These are phyloP conservation scores for Prunus salicina DNA, from an alignment of 306 rosid genomes.

Conservation along the genomic window DNA sequence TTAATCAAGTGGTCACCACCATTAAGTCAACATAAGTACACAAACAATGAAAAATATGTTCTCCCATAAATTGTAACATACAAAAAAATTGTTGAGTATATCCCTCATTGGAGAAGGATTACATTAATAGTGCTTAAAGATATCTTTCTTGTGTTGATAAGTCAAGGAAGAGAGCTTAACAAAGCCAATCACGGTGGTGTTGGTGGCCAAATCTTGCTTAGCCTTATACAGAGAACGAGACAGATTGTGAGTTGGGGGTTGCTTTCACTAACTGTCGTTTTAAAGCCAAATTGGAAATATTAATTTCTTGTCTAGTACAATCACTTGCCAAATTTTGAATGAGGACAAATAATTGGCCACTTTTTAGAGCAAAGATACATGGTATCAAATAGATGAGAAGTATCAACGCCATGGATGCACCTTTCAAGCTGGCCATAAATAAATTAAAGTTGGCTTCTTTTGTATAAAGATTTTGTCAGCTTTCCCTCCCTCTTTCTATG, in stretches of 20 bases:
- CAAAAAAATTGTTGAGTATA: no score
- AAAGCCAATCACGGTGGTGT: constrained; percentile 42
- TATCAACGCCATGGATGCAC: not conserved
- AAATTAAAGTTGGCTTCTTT: not conserved
- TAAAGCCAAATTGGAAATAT: constrained; percentile 36
- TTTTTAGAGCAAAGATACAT: constrained; percentile 9
- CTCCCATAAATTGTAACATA: no score
- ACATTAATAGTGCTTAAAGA: no score
- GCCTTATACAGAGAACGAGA: constrained; percentile 34
- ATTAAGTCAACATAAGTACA: no score
- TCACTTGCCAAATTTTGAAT: constrained; percentile 35
- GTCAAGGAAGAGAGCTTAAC: constrained; percentile 34
- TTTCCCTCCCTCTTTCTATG: not conserved
- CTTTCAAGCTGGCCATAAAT: constrained; percentile 19
- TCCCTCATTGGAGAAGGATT: no score
- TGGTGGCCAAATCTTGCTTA: constrained; percentile 36
- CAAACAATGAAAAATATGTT: no score
- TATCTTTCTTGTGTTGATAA: not conserved
- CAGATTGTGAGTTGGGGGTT: constrained; percentile 34
- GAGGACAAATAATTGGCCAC: constrained; percentile 28
- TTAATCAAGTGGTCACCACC: no score
- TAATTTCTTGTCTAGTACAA: constrained; percentile 27
- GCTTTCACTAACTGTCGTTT: constrained; percentile 45
- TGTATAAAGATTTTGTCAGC: not conserved
- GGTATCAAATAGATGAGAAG: constrained; percentile 5